These are phyloP conservation scores for Scedosporium minutisporum DNA, from an alignment of 2,329 filamentous ascomycete genomes.

Conservation along the genomic window DNA sequence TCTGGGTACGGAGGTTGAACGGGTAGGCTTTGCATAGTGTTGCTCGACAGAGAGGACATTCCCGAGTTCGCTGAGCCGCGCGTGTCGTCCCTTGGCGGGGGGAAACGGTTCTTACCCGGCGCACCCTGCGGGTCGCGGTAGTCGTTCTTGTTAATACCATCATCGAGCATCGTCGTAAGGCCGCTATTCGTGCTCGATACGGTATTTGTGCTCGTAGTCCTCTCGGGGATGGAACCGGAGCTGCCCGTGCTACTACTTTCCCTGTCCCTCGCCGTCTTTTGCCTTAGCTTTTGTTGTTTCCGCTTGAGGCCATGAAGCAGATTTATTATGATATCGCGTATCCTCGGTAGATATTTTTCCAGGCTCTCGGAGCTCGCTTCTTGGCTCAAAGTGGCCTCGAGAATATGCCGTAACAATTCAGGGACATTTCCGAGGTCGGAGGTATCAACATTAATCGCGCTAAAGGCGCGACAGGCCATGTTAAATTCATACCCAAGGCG, in stretches of 20 bases:
- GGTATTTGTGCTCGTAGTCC: slow-evolving; percentile 50
- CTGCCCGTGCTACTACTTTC: slow-evolving; percentile 29
- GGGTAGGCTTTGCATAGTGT: slow-evolving; percentile 65
- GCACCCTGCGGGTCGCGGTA: slow-evolving; percentile 25
- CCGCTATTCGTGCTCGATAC: slow-evolving; percentile 47
- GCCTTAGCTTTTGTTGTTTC: slow-evolving; percentile 81
- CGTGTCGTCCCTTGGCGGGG: slow-evolving; percentile 40
- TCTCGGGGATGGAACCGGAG: slow-evolving; percentile 27
- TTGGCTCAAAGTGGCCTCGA: slow-evolving; percentile 93
- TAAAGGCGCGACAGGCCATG: slow-evolving; percentile 93
- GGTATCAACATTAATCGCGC: slow-evolving; percentile 93
- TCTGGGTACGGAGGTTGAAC: slow-evolving; percentile 63
- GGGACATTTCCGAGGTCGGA: slow-evolving; percentile 90
- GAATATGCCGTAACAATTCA: slow-evolving; percentile 77
- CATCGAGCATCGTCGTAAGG: slow-evolving; percentile 49
- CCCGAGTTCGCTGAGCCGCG: slow-evolving; percentile 34
- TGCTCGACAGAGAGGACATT: slow-evolving; percentile 62
- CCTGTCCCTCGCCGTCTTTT: slow-evolving; percentile 50
- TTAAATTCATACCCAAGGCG: slow-evolving; percentile 98
- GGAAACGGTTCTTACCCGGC: slow-evolving; percentile 35
- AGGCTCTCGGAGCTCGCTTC: slow-evolving; percentile 90
- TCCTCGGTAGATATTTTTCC: slow-evolving; percentile 85
- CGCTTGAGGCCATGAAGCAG: slow-evolving; percentile 90
- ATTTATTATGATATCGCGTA: slow-evolving; percentile 98
- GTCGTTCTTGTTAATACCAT: slow-evolving; percentile 42